Conservation (phyloP, 2,329 filamentous ascomycete genomes). For the Hypoxylon sp. region DNA sequence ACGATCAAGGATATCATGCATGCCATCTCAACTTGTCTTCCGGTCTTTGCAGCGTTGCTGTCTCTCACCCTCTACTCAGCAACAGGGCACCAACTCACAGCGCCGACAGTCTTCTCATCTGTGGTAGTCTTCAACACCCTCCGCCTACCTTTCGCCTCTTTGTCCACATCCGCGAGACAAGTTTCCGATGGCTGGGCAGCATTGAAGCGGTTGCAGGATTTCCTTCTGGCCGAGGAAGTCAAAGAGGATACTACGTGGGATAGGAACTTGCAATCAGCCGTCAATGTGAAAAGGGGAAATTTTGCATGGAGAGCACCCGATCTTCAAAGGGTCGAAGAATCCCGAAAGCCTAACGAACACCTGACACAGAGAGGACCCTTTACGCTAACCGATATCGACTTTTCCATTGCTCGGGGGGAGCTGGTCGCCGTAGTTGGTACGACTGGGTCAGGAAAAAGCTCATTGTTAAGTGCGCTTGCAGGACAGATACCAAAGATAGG, state of each 20-base stretch:
- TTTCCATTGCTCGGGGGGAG: conserved; percentile 77
- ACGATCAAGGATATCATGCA: conserved; percentile 85
- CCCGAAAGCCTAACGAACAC: conserved; percentile 39
- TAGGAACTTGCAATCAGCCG: conserved; percentile 71
- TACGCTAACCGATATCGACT: conserved; percentile 73
- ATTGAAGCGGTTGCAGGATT: conserved; percentile 84
- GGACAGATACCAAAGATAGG: conserved; percentile 89
- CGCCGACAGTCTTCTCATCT: conserved; percentile 88
- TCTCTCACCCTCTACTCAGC: conserved; percentile 84
- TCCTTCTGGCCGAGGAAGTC: conserved; percentile 84
- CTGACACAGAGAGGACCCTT: conserved; percentile 69
- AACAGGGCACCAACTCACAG: conserved; percentile 73
- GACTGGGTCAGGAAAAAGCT: conserved; percentile 88
- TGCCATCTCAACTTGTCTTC: conserved; percentile 82
- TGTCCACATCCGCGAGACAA: conserved; percentile 83
- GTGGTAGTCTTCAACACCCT: conserved; percentile 91
- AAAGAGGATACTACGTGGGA: conserved; percentile 72
- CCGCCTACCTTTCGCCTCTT: conserved; percentile 85
- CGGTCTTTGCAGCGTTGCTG: conserved; percentile 92
- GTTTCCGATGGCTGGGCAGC: conserved; percentile 85
- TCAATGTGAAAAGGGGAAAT: conserved; percentile 76
- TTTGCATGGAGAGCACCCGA: conserved; percentile 81
- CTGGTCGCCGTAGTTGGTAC: conserved; percentile 82
- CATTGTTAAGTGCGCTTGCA: conserved; percentile 84
- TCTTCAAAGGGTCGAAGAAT: conserved; percentile 60